Evolutionary conservation across 2,329 filamentous ascomycete species (phyloP).

Genomic region (Zymoseptoria pseudotritici): DNA sequence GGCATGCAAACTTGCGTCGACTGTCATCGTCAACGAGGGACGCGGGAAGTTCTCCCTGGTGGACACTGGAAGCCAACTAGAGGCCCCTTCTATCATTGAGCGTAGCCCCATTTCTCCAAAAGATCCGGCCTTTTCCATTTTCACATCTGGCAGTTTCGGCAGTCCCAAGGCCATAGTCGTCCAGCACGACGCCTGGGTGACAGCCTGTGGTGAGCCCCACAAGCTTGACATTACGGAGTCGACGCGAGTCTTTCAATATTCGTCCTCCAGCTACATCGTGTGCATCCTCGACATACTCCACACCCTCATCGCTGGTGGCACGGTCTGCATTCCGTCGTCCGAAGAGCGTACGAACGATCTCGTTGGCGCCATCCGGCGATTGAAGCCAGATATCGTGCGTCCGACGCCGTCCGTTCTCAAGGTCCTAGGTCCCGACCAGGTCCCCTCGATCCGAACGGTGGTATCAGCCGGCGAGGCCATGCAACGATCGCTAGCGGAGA

Average conservation of each 20-base stretch:
- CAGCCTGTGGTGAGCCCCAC: not conserved
- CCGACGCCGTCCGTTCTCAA: slow-evolving; percentile 50
- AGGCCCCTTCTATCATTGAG: not conserved
- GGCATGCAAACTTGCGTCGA: not conserved
- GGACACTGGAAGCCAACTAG: not conserved
- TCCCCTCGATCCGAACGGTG: slow-evolving; percentile 16
- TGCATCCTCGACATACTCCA: not conserved
- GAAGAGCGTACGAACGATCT: slow-evolving; percentile 38
- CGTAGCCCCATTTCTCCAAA: not conserved
- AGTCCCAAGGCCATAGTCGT: not conserved
- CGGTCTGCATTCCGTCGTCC: slow-evolving; percentile 38
- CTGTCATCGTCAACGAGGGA: slow-evolving; percentile 1
- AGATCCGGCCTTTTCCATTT: not conserved
- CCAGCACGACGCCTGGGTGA: slow-evolving; percentile 4
- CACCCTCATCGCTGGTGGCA: slow-evolving; percentile 1
- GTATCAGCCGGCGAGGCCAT: not conserved
- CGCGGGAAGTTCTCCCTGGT: not conserved
- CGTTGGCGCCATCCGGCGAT: slow-evolving; percentile 30
- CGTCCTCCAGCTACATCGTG: not conserved
- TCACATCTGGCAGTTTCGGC: not conserved
- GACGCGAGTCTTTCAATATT: not conserved
- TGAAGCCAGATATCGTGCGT: slow-evolving; percentile 35
- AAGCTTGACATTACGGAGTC: not conserved
- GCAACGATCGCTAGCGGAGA: not conserved
- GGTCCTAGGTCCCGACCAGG: slow-evolving; percentile 38